Evolutionary conservation across 176 grass and related monocot genomes (phyloP).

Genomic region (Canna indica): DNA sequence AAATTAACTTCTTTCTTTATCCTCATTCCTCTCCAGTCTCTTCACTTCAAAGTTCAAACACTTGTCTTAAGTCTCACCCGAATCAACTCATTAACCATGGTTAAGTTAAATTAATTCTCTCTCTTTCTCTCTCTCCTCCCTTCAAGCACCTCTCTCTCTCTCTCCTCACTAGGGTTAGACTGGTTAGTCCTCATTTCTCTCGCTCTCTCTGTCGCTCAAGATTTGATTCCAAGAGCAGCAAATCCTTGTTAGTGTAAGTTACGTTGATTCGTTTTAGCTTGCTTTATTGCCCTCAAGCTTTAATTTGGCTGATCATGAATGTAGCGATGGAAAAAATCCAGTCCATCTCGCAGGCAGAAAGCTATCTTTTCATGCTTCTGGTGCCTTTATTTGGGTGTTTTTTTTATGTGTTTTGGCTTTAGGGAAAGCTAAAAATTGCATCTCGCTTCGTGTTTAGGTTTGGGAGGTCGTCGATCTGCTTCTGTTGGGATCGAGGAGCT

Average conservation of each 20-base stretch:
- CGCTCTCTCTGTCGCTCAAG: background rate
- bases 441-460: slow-evolving; percentile 7
- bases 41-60: background rate
- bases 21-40: too few species aligned
- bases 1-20: background rate
- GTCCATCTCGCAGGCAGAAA: background rate
- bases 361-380: background rate
- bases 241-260: background rate
- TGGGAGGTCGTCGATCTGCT: background rate
- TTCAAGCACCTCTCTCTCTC: background rate
- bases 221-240: background rate
- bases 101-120: background rate
- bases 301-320: background rate
- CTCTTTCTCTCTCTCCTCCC: background rate
- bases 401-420: background rate
- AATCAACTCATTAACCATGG: background rate
- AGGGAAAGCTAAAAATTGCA: background rate
- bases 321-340: background rate
- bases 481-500: background rate
- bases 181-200: background rate
- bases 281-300: background rate
- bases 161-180: background rate
- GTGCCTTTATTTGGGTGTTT: background rate
- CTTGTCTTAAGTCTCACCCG: too few species aligned
- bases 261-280: background rate